phyloP scores from a whole-genome alignment of 352 stramenopile species.

The Phytophthora multivora region DNA sequence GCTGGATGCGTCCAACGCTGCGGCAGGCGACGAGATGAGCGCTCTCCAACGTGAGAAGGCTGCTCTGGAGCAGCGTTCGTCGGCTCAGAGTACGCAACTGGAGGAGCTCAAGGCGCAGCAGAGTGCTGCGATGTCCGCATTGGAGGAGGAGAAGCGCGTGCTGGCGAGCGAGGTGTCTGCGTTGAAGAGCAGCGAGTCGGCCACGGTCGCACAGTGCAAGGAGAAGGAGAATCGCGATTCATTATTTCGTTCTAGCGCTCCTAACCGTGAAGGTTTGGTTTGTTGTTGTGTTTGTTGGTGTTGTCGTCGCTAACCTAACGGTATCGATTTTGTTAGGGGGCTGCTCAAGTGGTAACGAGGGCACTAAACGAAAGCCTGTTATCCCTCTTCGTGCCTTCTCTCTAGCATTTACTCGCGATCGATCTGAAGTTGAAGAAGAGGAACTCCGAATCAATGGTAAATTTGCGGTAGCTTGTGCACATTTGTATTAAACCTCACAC shows the following conservation, averaged over 20 bases:
- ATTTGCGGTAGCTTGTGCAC: neutral
- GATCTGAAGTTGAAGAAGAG: slow-evolving; percentile 37
- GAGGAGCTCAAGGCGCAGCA: slow-evolving; percentile 17
- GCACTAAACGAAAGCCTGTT: neutral
- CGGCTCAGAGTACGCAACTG: neutral
- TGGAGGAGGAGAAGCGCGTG: slow-evolving; percentile 27
- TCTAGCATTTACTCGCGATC: slow-evolving; percentile 32
- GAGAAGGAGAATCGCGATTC: slow-evolving; percentile 7
- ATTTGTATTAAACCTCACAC: neutral
- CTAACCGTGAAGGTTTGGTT: neutral
- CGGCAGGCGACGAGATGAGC: slow-evolving; percentile 2
- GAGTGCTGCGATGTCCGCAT: slow-evolving; percentile 9
- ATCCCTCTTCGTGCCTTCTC: slow-evolving; percentile 16
- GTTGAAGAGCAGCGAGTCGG: slow-evolving; percentile 21
- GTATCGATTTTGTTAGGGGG: neutral
- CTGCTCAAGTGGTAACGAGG: neutral
- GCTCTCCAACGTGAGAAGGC: neutral
- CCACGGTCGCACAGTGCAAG: slow-evolving; percentile 14
- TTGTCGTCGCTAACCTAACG: neutral
- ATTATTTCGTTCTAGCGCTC: neutral
- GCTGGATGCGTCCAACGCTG: slow-evolving; percentile 2
- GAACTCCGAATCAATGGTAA: slow-evolving; percentile 44
- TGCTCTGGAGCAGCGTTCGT: slow-evolving; percentile 8
- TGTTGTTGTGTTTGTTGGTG: neutral
- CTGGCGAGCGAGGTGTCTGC: slow-evolving; percentile 28